phyloP scores from a whole-genome alignment of 306 rosid species.

The Prunus persica region DNA sequence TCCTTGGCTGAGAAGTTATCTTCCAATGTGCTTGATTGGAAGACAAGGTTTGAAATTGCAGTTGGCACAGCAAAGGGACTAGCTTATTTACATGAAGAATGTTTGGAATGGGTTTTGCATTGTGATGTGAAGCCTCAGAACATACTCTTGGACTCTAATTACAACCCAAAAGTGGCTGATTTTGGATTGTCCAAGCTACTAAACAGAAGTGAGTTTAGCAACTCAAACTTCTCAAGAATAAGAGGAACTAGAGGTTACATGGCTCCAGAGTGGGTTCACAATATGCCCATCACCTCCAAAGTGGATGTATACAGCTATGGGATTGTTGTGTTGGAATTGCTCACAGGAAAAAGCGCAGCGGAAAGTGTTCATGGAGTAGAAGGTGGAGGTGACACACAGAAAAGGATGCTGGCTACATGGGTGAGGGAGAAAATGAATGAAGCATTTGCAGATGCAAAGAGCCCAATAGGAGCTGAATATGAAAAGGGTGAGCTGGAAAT shows the following conservation, averaged over 20 bases:
- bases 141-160: conserved; percentile 38
- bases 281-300: conserved; percentile 48
- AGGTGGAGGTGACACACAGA: conserved; percentile 10
- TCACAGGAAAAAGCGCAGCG: conserved; percentile 30
- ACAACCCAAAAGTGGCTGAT: conserved; percentile 52
- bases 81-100: conserved; percentile 47
- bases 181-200: conserved; percentile 43
- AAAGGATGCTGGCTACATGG: conserved; percentile 36
- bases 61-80: conserved; percentile 40
- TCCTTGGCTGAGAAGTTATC: conserved; percentile 30
- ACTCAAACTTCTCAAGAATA: conserved; percentile 30
- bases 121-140: conserved; percentile 63
- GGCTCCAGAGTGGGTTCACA: conserved; percentile 57
- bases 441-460: background rate
- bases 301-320: conserved; percentile 59
- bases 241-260: conserved; percentile 59
- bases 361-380: conserved; percentile 2
- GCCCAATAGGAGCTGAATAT: conserved; percentile 14
- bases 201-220: conserved; percentile 16
- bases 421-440: conserved; percentile 27
- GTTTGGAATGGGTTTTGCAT: conserved; percentile 56
- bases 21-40: conserved; percentile 34
- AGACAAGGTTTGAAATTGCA: conserved; percentile 37
- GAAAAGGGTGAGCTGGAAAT: conserved; percentile 24
- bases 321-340: conserved; percentile 44